Evolutionary conservation across 805 yeast genomes (phyloP).

Genomic region (Maudiozyma bulderi): DNA sequence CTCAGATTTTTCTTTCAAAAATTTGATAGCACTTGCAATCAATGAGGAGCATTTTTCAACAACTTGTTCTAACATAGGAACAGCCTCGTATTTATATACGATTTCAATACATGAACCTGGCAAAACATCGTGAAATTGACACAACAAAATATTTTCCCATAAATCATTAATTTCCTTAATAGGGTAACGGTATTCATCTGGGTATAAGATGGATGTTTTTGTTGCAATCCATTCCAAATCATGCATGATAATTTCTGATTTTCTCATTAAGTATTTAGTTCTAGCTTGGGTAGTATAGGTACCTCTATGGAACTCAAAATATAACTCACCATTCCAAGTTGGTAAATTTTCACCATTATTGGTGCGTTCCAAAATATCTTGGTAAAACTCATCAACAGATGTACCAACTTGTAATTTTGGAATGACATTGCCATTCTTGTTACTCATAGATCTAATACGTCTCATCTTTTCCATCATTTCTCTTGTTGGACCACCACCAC

Average conservation of each 20-base stretch:
- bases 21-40: slow-evolving; percentile 40
- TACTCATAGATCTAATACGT: slow-evolving; percentile 79
- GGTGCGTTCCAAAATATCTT: slow-evolving; percentile 51
- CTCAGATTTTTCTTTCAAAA: slow-evolving; percentile 27
- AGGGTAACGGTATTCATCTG: slow-evolving; percentile 60
- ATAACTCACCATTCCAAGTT: slow-evolving; percentile 88
- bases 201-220: slow-evolving; percentile 46
- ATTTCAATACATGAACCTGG: slow-evolving; percentile 94
- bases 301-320: slow-evolving; percentile 93
- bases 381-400: slow-evolving; percentile 68
- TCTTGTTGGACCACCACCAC: slow-evolving; percentile 96
- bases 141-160: slow-evolving; percentile 84
- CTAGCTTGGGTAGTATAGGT: slow-evolving; percentile 92
- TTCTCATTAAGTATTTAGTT: slow-evolving; percentile 71
- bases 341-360: slow-evolving; percentile 61
- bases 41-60: slow-evolving; percentile 44
- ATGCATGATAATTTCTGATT: slow-evolving; percentile 64
- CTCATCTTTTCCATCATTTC: slow-evolving; percentile 90
- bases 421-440: slow-evolving; percentile 60
- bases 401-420: slow-evolving; percentile 76
- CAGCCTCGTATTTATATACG: slow-evolving; percentile 83
- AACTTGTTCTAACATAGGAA: slow-evolving; percentile 60
- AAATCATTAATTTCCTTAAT: slow-evolving; percentile 50
- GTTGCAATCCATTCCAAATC: slow-evolving; percentile 83
- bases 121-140: slow-evolving; percentile 96